Conservation (phyloP, 164 flowering plant genomes). For the Dillenia turbinata region DNA sequence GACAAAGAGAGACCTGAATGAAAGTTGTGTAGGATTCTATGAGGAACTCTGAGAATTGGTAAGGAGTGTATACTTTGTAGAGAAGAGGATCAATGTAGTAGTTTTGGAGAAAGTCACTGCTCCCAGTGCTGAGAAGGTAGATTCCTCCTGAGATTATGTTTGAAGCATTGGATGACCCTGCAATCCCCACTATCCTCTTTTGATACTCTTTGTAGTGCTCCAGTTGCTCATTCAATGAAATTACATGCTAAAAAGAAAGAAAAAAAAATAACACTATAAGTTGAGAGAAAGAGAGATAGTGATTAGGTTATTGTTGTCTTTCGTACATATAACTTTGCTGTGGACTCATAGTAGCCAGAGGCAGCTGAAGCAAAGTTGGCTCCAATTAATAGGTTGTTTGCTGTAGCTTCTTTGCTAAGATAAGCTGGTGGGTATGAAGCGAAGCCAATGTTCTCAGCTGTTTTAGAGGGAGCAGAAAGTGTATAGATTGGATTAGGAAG, state of each 20-base stretch:
- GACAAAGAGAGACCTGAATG: slow-evolving; percentile 42
- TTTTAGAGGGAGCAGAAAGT: neutral
- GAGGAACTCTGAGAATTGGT: slow-evolving; percentile 65
- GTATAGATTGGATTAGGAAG: too few species aligned
- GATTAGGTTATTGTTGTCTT: too few species aligned
- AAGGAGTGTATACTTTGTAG: slow-evolving; percentile 37
- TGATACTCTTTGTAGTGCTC: slow-evolving; percentile 71
- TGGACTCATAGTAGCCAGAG: slow-evolving; percentile 60
- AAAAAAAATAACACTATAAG: neutral
- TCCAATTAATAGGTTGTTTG: slow-evolving; percentile 45
- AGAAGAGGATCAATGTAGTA: slow-evolving; percentile 65
- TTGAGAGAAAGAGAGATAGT: slow-evolving; percentile 4
- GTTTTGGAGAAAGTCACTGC: slow-evolving; percentile 83
- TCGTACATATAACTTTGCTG: slow-evolving; percentile 53
- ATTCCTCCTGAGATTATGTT: slow-evolving; percentile 53
- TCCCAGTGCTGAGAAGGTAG: slow-evolving; percentile 79
- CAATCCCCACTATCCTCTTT: slow-evolving; percentile 39
- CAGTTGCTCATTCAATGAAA: slow-evolving; percentile 65
- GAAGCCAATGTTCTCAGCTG: slow-evolving; percentile 70
- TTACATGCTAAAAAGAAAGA: slow-evolving; percentile 38
- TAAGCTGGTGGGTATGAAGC: slow-evolving; percentile 57
- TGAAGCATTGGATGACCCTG: slow-evolving; percentile 50
- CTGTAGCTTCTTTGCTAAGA: slow-evolving; percentile 42
- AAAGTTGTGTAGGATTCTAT: slow-evolving; percentile 50
- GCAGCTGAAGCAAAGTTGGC: slow-evolving; percentile 72